These are phyloP conservation scores for Fusarium sp. DNA, from an alignment of 2,329 filamentous ascomycete genomes.

Conservation along the genomic window DNA sequence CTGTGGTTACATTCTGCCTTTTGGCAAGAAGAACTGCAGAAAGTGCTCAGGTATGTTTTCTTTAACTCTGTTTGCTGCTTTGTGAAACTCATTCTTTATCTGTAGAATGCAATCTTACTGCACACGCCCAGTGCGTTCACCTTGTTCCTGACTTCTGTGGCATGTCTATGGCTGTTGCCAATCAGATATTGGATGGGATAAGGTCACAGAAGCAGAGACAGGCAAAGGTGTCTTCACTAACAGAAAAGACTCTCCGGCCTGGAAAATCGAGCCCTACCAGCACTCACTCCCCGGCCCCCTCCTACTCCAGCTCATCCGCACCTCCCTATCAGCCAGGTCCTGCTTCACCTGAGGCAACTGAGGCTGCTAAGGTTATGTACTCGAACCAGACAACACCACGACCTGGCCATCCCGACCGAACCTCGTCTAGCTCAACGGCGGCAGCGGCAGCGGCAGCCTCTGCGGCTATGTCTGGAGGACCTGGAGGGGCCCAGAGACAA, in stretches of 20 bases:
- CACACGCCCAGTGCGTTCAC: conserved; percentile 90
- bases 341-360: conserved; percentile 60
- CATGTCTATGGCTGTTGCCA: conserved; percentile 98
- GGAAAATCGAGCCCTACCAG: conserved; percentile 57
- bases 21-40: conserved; percentile 93
- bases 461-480: conserved; percentile 64
- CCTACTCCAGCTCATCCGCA: conserved; percentile 46
- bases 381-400: conserved; percentile 62
- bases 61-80: background rate
- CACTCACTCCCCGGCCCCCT: conserved; percentile 46
- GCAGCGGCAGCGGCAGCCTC: conserved; percentile 67
- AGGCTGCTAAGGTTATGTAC: conserved; percentile 73
- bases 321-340: conserved; percentile 36
- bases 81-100: conserved; percentile 43
- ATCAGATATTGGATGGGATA: conserved; percentile 90
- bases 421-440: conserved; percentile 63
- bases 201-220: conserved; percentile 77
- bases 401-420: conserved; percentile 61
- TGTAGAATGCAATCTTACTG: conserved; percentile 88
- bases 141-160: conserved; percentile 98
- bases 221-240: conserved; percentile 66
- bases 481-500: conserved; percentile 47
- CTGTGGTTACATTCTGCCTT: conserved; percentile 93
- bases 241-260: conserved; percentile 71
- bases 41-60: conserved; percentile 79